phyloP scores from a whole-genome alignment of 2,329 filamentous ascomycete genomes.

The Fusarium begoniae region DNA sequence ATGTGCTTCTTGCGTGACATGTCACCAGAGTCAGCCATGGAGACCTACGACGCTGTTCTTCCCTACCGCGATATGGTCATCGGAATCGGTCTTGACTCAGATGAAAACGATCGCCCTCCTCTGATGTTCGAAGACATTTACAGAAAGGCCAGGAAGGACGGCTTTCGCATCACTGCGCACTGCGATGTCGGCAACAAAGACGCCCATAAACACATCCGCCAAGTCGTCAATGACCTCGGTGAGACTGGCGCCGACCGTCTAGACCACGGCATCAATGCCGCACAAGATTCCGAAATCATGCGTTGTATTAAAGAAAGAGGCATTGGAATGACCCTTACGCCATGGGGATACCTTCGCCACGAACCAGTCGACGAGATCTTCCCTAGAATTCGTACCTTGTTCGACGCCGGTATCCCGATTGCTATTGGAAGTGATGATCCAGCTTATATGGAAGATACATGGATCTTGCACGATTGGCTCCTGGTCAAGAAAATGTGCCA shows the following conservation, averaged over 20 bases:
- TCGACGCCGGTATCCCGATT: conserved; percentile 70
- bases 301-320: conserved; percentile 62
- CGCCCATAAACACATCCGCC: conserved; percentile 60
- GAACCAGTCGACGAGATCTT: conserved; percentile 58
- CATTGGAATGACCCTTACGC: conserved; percentile 74
- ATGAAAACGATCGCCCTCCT: conserved; percentile 56
- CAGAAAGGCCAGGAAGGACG: conserved; percentile 48
- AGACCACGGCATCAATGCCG: conserved; percentile 75
- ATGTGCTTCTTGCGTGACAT: conserved; percentile 77
- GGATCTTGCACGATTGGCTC: conserved; percentile 47
- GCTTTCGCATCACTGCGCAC: conserved; percentile 59
- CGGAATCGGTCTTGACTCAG: conserved; percentile 58
- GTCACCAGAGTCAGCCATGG: conserved; percentile 74
- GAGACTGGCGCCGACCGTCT: conserved; percentile 69
- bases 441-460: conserved; percentile 74
- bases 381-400: conserved; percentile 56
- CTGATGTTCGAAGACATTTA: conserved; percentile 55
- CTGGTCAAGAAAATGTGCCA: conserved; percentile 46
- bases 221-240: conserved; percentile 61
- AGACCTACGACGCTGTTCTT: conserved; percentile 59
- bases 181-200: conserved; percentile 62
- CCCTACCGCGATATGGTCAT: conserved; percentile 52
- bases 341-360: conserved; percentile 47
- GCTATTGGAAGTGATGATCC: conserved; percentile 78
- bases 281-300: conserved; percentile 67